A percentile compares a stretch with the other conserved stretches of the same genome.
Conservation (phyloP, 2,329 filamentous ascomycete genomes). For the Paraphaeosphaeria sporulosa region DNA sequence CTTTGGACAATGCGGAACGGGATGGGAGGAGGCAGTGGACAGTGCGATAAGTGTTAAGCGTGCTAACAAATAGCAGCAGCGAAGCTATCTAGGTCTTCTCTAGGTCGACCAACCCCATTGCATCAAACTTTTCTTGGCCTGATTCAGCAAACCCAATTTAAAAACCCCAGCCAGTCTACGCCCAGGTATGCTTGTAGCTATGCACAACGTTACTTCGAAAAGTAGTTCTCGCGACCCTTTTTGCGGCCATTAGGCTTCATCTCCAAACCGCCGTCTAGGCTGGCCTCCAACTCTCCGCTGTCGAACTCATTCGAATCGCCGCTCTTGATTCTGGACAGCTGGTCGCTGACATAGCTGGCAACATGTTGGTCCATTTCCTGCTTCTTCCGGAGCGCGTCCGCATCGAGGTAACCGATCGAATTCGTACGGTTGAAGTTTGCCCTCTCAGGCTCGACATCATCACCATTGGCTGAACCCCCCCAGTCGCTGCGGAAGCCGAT, state of each 20-base stretch:
- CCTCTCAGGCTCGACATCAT: conserved; percentile 35
- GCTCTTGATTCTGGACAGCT: conserved; percentile 76
- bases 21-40: not conserved
- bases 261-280: conserved; percentile 53
- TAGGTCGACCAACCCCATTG: not conserved
- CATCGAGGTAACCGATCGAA: conserved; percentile 61
- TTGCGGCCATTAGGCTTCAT: conserved; percentile 31
- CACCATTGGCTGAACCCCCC: conserved; percentile 51
- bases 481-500: conserved; percentile 86
- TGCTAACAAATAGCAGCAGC: conserved; percentile 4
- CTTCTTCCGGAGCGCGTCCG: conserved; percentile 55
- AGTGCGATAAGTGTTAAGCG: not conserved
- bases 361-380: conserved; percentile 66
- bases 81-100: conserved; percentile 8
- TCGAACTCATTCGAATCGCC: conserved; percentile 61
- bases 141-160: not conserved
- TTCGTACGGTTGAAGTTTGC: conserved; percentile 48
- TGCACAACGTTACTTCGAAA: conserved; percentile 34
- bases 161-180: not conserved
- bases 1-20: not conserved
- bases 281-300: conserved; percentile 69
- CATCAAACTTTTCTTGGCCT: conserved; percentile 5
- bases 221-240: conserved; percentile 37
- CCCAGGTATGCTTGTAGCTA: not conserved
- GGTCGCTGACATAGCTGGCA: conserved; percentile 80